These are phyloP conservation scores for Cicer judaicum DNA, from an alignment of 306 rosid species.

Conservation along the genomic window DNA sequence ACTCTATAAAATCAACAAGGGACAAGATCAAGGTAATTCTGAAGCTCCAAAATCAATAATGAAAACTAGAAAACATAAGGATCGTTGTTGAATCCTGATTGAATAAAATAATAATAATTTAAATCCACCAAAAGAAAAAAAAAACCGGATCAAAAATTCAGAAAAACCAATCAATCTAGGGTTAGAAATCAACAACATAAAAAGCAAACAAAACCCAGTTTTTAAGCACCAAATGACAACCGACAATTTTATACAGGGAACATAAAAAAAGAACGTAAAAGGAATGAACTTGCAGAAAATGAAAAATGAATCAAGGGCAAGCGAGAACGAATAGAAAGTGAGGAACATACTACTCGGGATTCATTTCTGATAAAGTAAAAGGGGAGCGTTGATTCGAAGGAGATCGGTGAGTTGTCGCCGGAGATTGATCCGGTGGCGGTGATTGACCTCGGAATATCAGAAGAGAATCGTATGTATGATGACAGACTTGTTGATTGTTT, in stretches of 20 bases:
- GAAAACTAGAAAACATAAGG: neutral
- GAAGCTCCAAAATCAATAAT: constrained; percentile 23
- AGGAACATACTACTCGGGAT: constrained; percentile 56
- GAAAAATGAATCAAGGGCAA: neutral
- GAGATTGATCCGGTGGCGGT: constrained; percentile 34
- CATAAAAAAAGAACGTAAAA: neutral
- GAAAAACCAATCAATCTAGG: constrained; percentile 47
- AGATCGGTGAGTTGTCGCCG: constrained; percentile 25
- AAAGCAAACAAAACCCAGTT: neutral
- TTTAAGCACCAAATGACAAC: constrained; percentile 4
- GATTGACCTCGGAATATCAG: constrained; percentile 35
- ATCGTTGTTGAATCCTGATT: neutral
- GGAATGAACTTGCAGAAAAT: constrained; percentile 4
- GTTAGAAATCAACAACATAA: constrained; percentile 36
- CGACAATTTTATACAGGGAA: neutral
- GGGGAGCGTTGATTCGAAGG: constrained; percentile 27
- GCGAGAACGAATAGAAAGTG: neutral
- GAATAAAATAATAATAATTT: neutral
- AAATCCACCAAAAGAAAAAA: neutral
- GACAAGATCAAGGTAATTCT: neutral
- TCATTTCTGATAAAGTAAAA: constrained; percentile 39
- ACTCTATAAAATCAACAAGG: constrained; percentile 14
- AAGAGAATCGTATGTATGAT: constrained; percentile 33
- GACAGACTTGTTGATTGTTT: constrained; percentile 31
- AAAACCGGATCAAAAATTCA: neutral